Conservation (phyloP, 495 filamentous ascomycete genomes). For the Daldinia childiae region DNA sequence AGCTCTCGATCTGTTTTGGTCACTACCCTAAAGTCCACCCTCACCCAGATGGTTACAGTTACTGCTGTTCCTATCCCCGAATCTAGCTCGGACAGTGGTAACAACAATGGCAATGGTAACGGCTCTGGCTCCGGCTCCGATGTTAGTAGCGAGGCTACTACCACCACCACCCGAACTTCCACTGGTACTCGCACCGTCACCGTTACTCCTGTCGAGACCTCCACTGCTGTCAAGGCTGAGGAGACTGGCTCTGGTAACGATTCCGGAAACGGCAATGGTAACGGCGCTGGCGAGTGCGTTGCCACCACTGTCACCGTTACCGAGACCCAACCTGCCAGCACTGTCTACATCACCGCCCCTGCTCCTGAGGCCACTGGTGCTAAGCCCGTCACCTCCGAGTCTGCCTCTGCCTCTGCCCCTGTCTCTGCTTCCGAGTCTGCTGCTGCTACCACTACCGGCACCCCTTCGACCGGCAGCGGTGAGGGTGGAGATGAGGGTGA, state of each 20-base stretch:
- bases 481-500: slow-evolving; percentile 9
- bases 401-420: slow-evolving; percentile 1
- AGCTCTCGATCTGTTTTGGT: slow-evolving; percentile 49
- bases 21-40: slow-evolving; percentile 51
- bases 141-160: slow-evolving; percentile 39
- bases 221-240: slow-evolving; percentile 27
- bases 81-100: slow-evolving; percentile 16
- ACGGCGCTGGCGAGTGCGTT: slow-evolving; percentile 40
- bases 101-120: background rate
- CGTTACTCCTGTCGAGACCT: slow-evolving; percentile 31
- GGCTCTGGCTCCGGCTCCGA: slow-evolving; percentile 6
- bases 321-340: slow-evolving; percentile 43
- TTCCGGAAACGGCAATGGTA: slow-evolving; percentile 29
- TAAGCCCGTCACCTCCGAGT: slow-evolving; percentile 19
- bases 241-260: slow-evolving; percentile 34
- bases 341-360: slow-evolving; percentile 56
- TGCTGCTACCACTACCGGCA: slow-evolving; percentile 9
- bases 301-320: slow-evolving; percentile 53
- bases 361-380: slow-evolving; percentile 31
- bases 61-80: slow-evolving; percentile 28
- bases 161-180: slow-evolving; percentile 51
- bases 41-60: slow-evolving; percentile 42
- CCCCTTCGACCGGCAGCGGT: slow-evolving; percentile 30
- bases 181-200: slow-evolving; percentile 57
- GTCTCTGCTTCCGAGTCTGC: slow-evolving; percentile 10